phyloP scores from a whole-genome alignment of 1,139 yeast species.

The Taphrina populina region DNA sequence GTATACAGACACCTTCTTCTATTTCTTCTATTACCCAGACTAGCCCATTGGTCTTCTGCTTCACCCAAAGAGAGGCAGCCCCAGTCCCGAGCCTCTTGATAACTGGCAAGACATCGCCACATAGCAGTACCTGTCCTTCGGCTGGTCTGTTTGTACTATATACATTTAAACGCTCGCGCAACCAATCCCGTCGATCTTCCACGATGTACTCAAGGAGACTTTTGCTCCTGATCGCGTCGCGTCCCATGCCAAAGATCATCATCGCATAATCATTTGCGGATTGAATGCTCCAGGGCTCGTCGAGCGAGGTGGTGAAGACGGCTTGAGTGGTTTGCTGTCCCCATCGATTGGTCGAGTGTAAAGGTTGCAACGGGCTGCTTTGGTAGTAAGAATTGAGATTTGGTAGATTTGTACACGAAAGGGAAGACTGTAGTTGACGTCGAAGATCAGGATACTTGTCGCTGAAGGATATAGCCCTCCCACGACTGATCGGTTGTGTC shows the following conservation, averaged over 20 bases:
- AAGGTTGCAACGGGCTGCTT: constrained; percentile 19
- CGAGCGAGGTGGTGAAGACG: constrained; percentile 72
- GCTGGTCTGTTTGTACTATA: background rate
- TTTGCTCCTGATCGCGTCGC: constrained; percentile 56
- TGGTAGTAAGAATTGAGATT: constrained; percentile 20
- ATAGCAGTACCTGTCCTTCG: constrained; percentile 49
- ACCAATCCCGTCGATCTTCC: constrained; percentile 53
- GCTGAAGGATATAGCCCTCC: constrained; percentile 21
- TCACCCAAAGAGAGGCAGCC: constrained; percentile 69
- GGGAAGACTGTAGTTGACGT: constrained; percentile 22
- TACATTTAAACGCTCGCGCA: constrained; percentile 9
- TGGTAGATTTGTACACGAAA: constrained; percentile 29
- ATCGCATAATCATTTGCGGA: constrained; percentile 91
- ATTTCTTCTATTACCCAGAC: constrained; percentile 87
- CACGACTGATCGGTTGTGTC: constrained; percentile 1
- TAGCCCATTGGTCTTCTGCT: constrained; percentile 64
- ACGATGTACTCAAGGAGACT: constrained; percentile 76
- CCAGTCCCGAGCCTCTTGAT: constrained; percentile 49
- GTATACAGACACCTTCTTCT: constrained; percentile 35
- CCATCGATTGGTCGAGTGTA: constrained; percentile 22
- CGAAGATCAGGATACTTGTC: constrained; percentile 27
- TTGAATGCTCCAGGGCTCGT: constrained; percentile 75
- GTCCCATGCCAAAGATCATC: constrained; percentile 77
- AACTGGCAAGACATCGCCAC: constrained; percentile 59
- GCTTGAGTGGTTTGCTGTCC: constrained; percentile 30